Evolutionary conservation across 192 early-diverging fungal genomes (phyloP).

Genomic region (Diversispora eburnea): DNA sequence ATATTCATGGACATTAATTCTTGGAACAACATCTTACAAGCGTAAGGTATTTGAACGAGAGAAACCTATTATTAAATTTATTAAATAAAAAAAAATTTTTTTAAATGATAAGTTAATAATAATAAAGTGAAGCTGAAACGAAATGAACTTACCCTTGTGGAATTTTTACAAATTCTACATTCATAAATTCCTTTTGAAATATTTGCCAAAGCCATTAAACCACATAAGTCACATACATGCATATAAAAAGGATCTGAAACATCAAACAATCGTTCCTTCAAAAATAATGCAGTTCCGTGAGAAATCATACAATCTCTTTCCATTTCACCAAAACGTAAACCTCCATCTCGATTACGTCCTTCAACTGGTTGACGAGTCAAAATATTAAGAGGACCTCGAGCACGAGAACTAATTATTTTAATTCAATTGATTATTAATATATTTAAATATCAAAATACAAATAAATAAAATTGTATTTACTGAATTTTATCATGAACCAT

Average conservation of each 20-base stretch:
- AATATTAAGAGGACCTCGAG: slow-evolving; percentile 95
- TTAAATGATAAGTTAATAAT: not conserved
- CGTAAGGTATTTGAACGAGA: slow-evolving; percentile 96
- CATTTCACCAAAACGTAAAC: slow-evolving; percentile 99
- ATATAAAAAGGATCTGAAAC: slow-evolving; percentile 95
- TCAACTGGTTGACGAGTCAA: slow-evolving; percentile 97
- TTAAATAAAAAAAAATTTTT: too few species aligned
- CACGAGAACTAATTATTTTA: slow-evolving; percentile 57
- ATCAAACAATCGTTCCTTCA: slow-evolving; percentile 98
- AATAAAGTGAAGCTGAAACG: not conserved
- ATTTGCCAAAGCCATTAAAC: slow-evolving; percentile 91
- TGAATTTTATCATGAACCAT: slow-evolving; percentile 99
- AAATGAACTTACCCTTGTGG: slow-evolving; percentile 53
- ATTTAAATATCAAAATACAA: not conserved
- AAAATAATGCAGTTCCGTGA: slow-evolving; percentile 91
- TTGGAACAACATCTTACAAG: slow-evolving; percentile 98
- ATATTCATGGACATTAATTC: slow-evolving; percentile 99
- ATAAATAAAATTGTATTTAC: slow-evolving; percentile 15
- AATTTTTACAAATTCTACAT: slow-evolving; percentile 93
- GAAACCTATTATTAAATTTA: slow-evolving; percentile 53
- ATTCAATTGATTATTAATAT: not conserved
- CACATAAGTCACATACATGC: slow-evolving; percentile 98
- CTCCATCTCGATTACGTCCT: slow-evolving; percentile 96
- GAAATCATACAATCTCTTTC: slow-evolving; percentile 98
- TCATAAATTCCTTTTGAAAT: slow-evolving; percentile 93